phyloP scores from a whole-genome alignment of 345 rosid genomes.

The Corchorus olitorius region DNA sequence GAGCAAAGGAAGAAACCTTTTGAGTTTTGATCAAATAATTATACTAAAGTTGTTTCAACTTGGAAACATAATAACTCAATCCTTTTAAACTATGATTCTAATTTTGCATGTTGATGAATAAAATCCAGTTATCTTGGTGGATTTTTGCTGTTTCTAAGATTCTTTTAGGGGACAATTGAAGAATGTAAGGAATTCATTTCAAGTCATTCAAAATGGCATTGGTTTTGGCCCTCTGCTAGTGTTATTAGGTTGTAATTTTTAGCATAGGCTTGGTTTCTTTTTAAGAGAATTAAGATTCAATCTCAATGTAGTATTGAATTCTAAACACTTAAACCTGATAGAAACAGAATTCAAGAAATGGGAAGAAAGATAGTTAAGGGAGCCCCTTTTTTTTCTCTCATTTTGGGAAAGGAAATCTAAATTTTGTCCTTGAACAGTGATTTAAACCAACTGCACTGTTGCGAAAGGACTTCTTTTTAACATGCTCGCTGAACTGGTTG shows the following conservation, averaged over 20 bases:
- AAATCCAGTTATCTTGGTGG: neutral
- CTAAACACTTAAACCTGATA: neutral
- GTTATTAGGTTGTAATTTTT: neutral
- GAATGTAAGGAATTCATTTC: neutral
- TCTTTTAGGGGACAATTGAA: neutral
- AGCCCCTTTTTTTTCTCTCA: neutral
- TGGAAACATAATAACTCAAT: neutral
- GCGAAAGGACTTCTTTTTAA: neutral
- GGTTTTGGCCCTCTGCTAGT: neutral
- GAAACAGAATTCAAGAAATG: slow-evolving; percentile 2
- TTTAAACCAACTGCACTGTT: too few species aligned
- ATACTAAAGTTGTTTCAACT: neutral
- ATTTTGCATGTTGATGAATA: slow-evolving; percentile 2
- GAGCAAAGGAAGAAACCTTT: neutral
- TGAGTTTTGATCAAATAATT: neutral
- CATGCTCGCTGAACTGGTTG: neutral
- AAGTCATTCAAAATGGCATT: slow-evolving; percentile 1
- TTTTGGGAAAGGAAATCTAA: too few species aligned
- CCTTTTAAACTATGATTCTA: neutral
- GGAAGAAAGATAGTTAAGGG: neutral
- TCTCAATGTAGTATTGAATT: neutral
- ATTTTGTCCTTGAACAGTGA: too few species aligned
- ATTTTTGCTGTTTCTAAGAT: neutral
- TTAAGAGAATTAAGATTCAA: neutral
- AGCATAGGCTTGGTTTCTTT: neutral